These are phyloP conservation scores for Aspergillus leporis DNA, from an alignment of 495 filamentous ascomycete species.

Conservation along the genomic window DNA sequence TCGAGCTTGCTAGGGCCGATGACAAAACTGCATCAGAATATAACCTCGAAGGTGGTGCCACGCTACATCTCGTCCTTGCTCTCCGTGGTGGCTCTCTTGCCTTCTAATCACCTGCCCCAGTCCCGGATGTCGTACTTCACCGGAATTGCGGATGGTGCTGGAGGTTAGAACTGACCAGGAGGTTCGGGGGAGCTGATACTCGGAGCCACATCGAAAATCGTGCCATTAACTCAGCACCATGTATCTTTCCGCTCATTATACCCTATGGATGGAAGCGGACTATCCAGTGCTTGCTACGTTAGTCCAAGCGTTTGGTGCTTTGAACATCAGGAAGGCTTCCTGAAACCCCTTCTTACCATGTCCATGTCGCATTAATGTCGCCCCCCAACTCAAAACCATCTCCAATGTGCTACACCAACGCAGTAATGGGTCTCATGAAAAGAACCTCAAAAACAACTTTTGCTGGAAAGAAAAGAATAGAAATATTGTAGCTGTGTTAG, in stretches of 20 bases:
- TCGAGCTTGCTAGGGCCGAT: slow-evolving; percentile 65
- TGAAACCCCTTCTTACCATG: slow-evolving; percentile 7
- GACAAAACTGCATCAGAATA: slow-evolving; percentile 87
- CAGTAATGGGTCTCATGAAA: slow-evolving; percentile 13
- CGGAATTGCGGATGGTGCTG: not conserved
- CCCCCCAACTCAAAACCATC: not conserved
- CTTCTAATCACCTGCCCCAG: slow-evolving; percentile 11
- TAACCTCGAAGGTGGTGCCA: slow-evolving; percentile 86
- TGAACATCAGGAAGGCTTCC: slow-evolving; percentile 3
- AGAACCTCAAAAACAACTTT: not conserved
- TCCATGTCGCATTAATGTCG: slow-evolving; percentile 4
- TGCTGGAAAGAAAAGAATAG: not conserved
- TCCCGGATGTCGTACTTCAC: not conserved
- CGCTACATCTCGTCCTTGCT: slow-evolving; percentile 92
- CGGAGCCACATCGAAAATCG: not conserved
- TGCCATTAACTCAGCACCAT: not conserved
- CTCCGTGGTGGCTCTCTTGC: slow-evolving; percentile 68
- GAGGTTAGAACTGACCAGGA: not conserved
- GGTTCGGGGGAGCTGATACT: not conserved
- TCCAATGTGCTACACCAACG: slow-evolving; percentile 15
- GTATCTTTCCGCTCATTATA: slow-evolving; percentile 4
- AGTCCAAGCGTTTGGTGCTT: not conserved
- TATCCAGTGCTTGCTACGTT: slow-evolving; percentile 2
- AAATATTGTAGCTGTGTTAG: not conserved
- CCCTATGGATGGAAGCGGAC: not conserved